Conservation (phyloP, 164 flowering plant genomes). For the Annona squamosa region DNA sequence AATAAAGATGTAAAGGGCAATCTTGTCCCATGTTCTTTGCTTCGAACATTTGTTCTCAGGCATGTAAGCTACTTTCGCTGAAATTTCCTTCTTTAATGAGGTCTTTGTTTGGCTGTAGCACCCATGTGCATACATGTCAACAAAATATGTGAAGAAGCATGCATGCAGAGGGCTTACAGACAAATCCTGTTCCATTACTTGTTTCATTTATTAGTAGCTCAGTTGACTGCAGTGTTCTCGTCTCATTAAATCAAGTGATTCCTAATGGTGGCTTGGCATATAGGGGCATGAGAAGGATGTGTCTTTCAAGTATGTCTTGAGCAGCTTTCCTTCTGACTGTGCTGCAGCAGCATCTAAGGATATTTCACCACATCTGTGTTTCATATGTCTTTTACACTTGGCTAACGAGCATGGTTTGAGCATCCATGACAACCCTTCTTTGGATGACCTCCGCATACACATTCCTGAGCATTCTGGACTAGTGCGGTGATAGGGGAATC, state of each 20-base stretch:
- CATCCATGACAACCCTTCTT: constrained; percentile 33
- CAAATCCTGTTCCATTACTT: too few relatives aligned
- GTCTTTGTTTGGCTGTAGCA: too few relatives aligned
- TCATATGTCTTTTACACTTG: constrained; percentile 73
- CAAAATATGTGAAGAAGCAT: too few relatives aligned
- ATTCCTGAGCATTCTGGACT: constrained; percentile 20
- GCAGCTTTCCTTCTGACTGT: constrained; percentile 40
- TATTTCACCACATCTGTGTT: constrained; percentile 74
- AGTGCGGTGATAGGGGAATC: neutral
- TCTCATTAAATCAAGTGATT: neutral
- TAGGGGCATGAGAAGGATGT: constrained; percentile 21
- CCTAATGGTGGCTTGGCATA: neutral
- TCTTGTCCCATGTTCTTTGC: too few relatives aligned
- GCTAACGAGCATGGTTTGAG: constrained; percentile 72
- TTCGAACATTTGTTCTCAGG: too few relatives aligned
- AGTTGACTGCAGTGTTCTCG: neutral
- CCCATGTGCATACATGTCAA: too few relatives aligned
- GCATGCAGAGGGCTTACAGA: too few relatives aligned
- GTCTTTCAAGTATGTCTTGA: constrained; percentile 37
- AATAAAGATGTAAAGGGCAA: too few relatives aligned
- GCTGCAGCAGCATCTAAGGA: constrained; percentile 36
- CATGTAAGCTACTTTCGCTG: too few relatives aligned
- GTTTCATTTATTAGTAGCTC: neutral
- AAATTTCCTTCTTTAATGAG: too few relatives aligned
- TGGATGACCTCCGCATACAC: constrained; percentile 57